Conservation (phyloP, 331 rosid species). For the Quercus phellos region DNA sequence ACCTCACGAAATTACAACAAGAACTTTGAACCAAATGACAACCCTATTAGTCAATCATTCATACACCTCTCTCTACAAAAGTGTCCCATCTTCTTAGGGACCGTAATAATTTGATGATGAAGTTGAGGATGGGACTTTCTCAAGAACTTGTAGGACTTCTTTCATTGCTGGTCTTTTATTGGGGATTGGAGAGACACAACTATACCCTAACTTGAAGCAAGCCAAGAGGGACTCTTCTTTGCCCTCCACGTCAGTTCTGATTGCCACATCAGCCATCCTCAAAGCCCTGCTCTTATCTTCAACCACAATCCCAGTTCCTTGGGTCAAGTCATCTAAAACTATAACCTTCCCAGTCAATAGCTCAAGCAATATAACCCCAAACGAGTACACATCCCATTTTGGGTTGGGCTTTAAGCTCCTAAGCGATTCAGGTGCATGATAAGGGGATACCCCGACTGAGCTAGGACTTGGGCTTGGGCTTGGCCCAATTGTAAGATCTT, state of each 20-base stretch:
- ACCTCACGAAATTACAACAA: slow-evolving; percentile 24
- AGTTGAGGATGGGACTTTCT: slow-evolving; percentile 53
- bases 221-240: slow-evolving; percentile 67
- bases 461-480: slow-evolving; percentile 91
- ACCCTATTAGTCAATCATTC: slow-evolving; percentile 42
- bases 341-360: slow-evolving; percentile 75
- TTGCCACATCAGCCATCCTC: slow-evolving; percentile 71
- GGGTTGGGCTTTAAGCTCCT: slow-evolving; percentile 79
- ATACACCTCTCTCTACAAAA: slow-evolving; percentile 49
- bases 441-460: slow-evolving; percentile 50
- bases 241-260: slow-evolving; percentile 82
- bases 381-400: slow-evolving; percentile 90
- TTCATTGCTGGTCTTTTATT: slow-evolving; percentile 91
- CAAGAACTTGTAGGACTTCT: slow-evolving; percentile 73
- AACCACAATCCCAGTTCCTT: slow-evolving; percentile 44
- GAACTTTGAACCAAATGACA: slow-evolving; percentile 17
- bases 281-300: slow-evolving; percentile 69
- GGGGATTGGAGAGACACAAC: slow-evolving; percentile 69
- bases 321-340: slow-evolving; percentile 69
- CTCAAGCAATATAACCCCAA: slow-evolving; percentile 83
- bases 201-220: slow-evolving; percentile 73
- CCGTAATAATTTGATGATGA: slow-evolving; percentile 46
- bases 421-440: slow-evolving; percentile 72
- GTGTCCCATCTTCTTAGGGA: slow-evolving; percentile 28
- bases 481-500: slow-evolving; percentile 53